A percentile compares a stretch with the other conserved stretches of the same genome.
These are phyloP conservation scores for Solanum commersonii DNA, from an alignment of 257 asterid species.

Conservation along the genomic window DNA sequence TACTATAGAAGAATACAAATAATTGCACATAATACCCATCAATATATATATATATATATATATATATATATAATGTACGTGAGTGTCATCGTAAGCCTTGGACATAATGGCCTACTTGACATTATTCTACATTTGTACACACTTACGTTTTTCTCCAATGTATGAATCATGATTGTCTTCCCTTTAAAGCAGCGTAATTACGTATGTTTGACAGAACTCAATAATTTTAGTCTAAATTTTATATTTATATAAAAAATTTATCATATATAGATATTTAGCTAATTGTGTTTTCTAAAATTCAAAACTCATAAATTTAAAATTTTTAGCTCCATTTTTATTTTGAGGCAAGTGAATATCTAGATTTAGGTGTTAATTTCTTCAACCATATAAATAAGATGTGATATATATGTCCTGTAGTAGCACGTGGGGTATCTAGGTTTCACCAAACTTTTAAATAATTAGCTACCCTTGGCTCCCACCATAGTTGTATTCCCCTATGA, in stretches of 20 bases:
- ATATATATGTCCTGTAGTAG: background rate
- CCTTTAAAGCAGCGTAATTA: background rate
- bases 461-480: background rate
- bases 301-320: background rate
- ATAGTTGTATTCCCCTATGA: background rate
- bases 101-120: background rate
- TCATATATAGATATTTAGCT: background rate
- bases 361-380: background rate
- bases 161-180: background rate
- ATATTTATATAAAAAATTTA: no score
- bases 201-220: rapidly evolving
- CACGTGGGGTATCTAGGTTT: background rate
- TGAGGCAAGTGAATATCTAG: background rate
- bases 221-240: background rate
- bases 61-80: background rate
- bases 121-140: background rate
- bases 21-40: background rate
- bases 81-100: background rate
- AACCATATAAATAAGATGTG: background rate
- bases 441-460: background rate
- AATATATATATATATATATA: background rate
- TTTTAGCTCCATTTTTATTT: background rate
- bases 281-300: rapidly evolving
- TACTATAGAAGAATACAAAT: background rate
- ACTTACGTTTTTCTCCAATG: background rate